Evolutionary conservation across 2,329 filamentous ascomycete species (phyloP).

Genomic region (Celoporthe dispersa): DNA sequence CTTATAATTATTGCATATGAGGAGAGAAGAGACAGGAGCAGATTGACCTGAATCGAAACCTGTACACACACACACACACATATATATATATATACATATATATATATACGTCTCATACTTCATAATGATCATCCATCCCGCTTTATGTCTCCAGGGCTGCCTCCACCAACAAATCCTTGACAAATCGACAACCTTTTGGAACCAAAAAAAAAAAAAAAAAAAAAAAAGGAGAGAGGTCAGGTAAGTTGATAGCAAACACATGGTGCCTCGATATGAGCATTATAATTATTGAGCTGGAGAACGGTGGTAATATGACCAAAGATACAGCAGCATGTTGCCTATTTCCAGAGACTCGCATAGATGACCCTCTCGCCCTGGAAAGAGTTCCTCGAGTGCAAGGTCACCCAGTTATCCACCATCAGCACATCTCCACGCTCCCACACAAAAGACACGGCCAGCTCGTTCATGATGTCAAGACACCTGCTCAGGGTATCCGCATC

Average conservation of each 20-base stretch:
- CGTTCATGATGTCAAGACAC: slow-evolving; percentile 26
- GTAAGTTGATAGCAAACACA: background rate
- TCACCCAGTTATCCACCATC: slow-evolving; percentile 26
- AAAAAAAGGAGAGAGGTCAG: background rate
- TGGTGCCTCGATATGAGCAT: background rate
- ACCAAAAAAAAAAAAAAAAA: background rate
- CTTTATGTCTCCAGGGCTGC: too few relatives aligned
- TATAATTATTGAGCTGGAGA: background rate
- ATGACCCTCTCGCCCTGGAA: slow-evolving; percentile 25
- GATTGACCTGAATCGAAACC: too few relatives aligned
- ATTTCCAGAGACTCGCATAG: slow-evolving; percentile 30
- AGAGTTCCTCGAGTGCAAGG: slow-evolving; percentile 26
- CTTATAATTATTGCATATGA: background rate
- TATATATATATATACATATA: too few relatives aligned
- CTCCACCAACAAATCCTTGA: background rate
- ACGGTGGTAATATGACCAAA: too few relatives aligned
- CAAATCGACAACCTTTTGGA: too few relatives aligned
- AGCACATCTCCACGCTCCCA: slow-evolving; percentile 26
- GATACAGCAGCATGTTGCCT: background rate
- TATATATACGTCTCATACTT: too few relatives aligned
- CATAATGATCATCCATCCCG: too few relatives aligned
- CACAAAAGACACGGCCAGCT: slow-evolving; percentile 24
- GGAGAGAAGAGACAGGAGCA: too few relatives aligned
- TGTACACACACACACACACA: too few relatives aligned
- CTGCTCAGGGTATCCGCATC: slow-evolving; percentile 19